A percentile compares a stretch with the other conserved stretches of the same genome.
phyloP scores from a whole-genome alignment of 2,329 filamentous ascomycete species.

The Colletotrichum godetiae region DNA sequence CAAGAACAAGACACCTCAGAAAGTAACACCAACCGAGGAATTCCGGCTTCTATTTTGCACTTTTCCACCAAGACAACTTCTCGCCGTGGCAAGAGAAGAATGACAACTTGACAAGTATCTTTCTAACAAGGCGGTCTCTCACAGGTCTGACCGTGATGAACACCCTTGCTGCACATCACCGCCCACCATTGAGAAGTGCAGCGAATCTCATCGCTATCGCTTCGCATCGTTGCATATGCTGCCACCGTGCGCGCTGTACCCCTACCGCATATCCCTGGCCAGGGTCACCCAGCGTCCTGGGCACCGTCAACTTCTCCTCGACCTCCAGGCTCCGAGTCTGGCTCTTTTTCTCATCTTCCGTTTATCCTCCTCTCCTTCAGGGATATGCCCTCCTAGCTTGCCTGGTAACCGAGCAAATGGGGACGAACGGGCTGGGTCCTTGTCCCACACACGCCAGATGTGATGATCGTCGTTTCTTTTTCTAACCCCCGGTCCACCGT shows the following conservation, averaged over 20 bases:
- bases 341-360: background rate
- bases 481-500: background rate
- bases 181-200: background rate
- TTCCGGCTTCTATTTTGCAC: background rate
- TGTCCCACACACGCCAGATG: slow-evolving; percentile 25
- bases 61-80: background rate
- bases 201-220: slow-evolving; percentile 9
- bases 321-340: background rate
- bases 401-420: slow-evolving; percentile 11
- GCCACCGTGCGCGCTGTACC: background rate
- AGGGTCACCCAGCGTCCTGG: slow-evolving; percentile 22
- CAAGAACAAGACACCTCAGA: slow-evolving; percentile 15
- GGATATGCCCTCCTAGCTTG: background rate
- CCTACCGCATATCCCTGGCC: slow-evolving; percentile 25
- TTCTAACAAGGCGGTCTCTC: background rate
- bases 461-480: slow-evolving; percentile 21
- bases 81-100: background rate
- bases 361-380: background rate
- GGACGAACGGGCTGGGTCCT: background rate
- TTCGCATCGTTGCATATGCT: background rate
- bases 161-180: background rate
- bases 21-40: background rate
- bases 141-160: background rate
- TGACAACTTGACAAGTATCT: background rate
- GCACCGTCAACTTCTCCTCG: background rate